phyloP scores from a whole-genome alignment of 768 basidiomycete species.

The Mycena maculata region DNA sequence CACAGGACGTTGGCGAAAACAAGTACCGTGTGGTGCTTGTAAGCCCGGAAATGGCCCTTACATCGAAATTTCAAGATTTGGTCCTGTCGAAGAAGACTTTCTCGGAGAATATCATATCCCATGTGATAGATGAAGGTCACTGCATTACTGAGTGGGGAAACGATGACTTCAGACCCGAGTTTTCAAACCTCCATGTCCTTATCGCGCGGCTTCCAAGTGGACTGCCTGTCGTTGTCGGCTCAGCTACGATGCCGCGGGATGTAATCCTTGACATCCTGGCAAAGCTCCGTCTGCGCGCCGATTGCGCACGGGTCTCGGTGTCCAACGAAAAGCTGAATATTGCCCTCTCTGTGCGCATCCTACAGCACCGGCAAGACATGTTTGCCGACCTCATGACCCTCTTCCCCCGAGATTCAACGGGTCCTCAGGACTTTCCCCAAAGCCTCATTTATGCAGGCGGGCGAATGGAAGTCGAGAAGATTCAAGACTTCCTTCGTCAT shows the following conservation, averaged over 20 bases:
- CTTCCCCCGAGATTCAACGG: neutral
- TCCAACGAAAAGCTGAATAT: conserved; percentile 26
- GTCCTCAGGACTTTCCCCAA: conserved; percentile 12
- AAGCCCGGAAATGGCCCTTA: conserved; percentile 27
- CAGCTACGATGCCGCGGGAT: conserved; percentile 17
- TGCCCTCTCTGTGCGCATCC: conserved; percentile 19
- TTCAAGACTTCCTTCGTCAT: conserved; percentile 12
- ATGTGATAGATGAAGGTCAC: conserved; percentile 36
- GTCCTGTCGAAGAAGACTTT: conserved; percentile 11
- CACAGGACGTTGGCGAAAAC: conserved; percentile 3
- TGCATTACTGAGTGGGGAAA: conserved; percentile 36
- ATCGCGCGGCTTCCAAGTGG: conserved; percentile 13
- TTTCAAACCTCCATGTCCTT: conserved; percentile 5
- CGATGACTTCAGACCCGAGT: conserved; percentile 15
- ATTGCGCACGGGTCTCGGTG: neutral
- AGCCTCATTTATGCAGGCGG: conserved; percentile 11
- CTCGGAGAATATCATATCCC: conserved; percentile 4
- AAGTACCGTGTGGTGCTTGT: conserved; percentile 29
- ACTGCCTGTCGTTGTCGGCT: neutral
- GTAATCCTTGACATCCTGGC: conserved; percentile 6
- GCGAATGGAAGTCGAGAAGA: conserved; percentile 8
- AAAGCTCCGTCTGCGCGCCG: neutral
- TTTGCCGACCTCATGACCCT: conserved; percentile 19
- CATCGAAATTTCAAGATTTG: neutral
- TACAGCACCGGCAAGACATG: conserved; percentile 17